phyloP scores from a whole-genome alignment of 2,329 filamentous ascomycete species.

The Mycosphaerella sp. region DNA sequence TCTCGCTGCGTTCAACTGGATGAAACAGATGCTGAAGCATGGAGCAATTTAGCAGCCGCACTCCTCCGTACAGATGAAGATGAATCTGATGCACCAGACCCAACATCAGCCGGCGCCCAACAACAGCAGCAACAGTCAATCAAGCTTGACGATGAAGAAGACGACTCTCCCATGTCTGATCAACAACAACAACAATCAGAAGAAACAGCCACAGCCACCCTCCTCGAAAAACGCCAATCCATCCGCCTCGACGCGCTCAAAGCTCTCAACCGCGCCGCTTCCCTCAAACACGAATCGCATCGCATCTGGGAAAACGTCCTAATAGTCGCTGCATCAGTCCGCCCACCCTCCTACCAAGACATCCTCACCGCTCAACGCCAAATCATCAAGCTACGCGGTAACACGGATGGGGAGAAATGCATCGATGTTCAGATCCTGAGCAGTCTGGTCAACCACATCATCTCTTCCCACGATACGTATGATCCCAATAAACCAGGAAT shows the following conservation, averaged over 20 bases:
- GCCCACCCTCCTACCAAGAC: constrained; percentile 67
- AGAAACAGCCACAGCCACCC: neutral
- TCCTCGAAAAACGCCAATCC: constrained; percentile 43
- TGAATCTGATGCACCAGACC: constrained; percentile 5
- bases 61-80: constrained; percentile 47
- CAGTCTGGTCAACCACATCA: constrained; percentile 65
- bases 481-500: constrained; percentile 44
- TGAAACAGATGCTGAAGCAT: constrained; percentile 83
- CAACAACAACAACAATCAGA: constrained; percentile 2
- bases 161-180: constrained; percentile 12
- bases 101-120: constrained; percentile 4
- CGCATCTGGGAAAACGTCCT: constrained; percentile 97
- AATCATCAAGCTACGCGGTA: constrained; percentile 66
- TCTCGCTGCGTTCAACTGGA: constrained; percentile 76
- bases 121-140: constrained; percentile 16
- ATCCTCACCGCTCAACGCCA: constrained; percentile 68
- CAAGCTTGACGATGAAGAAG: constrained; percentile 32
- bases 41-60: constrained; percentile 88
- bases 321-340: constrained; percentile 72
- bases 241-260: constrained; percentile 68
- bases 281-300: constrained; percentile 77
- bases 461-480: constrained; percentile 45
- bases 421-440: constrained; percentile 69
- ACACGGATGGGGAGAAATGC: constrained; percentile 64
- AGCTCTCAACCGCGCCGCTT: constrained; percentile 81